Evolutionary conservation across 1,284 basidiomycete genomes (phyloP).

Genomic region (Tilletia setariae): DNA sequence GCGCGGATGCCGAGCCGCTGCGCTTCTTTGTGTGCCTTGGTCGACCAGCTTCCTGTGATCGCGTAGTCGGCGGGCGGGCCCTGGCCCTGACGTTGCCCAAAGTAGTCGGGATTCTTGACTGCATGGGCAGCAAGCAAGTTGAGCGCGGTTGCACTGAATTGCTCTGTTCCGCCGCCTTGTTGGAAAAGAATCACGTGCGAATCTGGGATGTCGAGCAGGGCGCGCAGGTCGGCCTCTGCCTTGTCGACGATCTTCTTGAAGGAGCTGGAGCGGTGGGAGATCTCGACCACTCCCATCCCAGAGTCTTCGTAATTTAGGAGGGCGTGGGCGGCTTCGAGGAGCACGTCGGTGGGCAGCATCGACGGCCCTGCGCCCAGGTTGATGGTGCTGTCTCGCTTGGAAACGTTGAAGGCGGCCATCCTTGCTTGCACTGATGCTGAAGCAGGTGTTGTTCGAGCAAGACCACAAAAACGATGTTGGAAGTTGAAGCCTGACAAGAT

Average conservation of each 20-base stretch:
- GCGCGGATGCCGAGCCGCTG: constrained; percentile 39
- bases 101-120: constrained; percentile 40
- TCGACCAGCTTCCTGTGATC: constrained; percentile 49
- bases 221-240: constrained; percentile 47
- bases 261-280: constrained; percentile 49
- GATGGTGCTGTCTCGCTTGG: constrained; percentile 40
- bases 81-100: constrained; percentile 29
- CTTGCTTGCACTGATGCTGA: no score
- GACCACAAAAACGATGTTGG: not conserved
- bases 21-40: constrained; percentile 49
- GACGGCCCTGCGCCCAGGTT: constrained; percentile 53
- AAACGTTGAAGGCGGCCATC: not conserved
- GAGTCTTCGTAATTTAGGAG: constrained; percentile 46
- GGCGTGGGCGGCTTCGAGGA: constrained; percentile 47
- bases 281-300: constrained; percentile 52
- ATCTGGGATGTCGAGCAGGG: constrained; percentile 42
- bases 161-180: constrained; percentile 53
- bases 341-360: constrained; percentile 46
- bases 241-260: constrained; percentile 46
- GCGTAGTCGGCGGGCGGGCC: constrained; percentile 50
- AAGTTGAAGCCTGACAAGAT: not conserved
- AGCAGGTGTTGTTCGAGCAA: no score
- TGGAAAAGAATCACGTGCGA: constrained; percentile 48
- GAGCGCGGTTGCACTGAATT: constrained; percentile 50
- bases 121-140: constrained; percentile 50